Base-by-base conservation (phyloP, 2,329 filamentous ascomycete species). In the Paecilomyces sp. region DNA sequence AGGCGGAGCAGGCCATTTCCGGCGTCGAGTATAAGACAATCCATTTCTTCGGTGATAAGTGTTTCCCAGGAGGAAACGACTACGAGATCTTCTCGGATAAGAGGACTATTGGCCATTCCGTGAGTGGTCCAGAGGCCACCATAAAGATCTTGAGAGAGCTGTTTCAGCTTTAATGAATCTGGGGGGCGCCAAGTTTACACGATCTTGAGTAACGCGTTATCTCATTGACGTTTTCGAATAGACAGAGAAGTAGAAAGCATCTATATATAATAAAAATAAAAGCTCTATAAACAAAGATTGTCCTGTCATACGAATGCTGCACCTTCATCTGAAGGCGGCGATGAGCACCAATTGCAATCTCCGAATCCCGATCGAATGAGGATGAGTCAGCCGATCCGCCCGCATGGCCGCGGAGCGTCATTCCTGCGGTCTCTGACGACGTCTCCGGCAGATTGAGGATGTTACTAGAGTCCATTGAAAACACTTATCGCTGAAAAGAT, bases 11-110 rank as follows among this genome's bases (percentile, higher is more conserved):
- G 70, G 88, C 88, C 63, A 80, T 95, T 64, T 73, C 74, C 7
- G 79, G 79, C 3, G 66, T 76, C 55, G 79, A 87, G 25, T 97
- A 93, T 82, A 90, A 86, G 67, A 93, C 85, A 53, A 89, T 97
- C 67, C 94, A 97, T 82, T 97, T 97, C 84, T 99, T 97, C 70
- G 94, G 94, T 65, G 94, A 99, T 83, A 99, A 97, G 87, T 90
- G 90, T 28, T 87, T 86, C 72, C 78, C 88, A 74, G 93, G 94
- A 64, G 94, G 94, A 63, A 99, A 97, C 76, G 94, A 99, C 78
- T 93, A 88, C 74, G 93, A 97, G 81, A 97, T 99, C 73, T 97
- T 88, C 77, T 82, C 79, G 65, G 93, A 97, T 74, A 72, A 83
- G 58, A 83, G 93, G 70, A 95, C 90, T 36, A 87, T 89, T 61